A percentile compares a stretch with the other conserved stretches of the same genome.
Evolutionary conservation across 2,329 filamentous ascomycete genomes (phyloP).

Genomic region (Colletotrichum tropicicola): DNA sequence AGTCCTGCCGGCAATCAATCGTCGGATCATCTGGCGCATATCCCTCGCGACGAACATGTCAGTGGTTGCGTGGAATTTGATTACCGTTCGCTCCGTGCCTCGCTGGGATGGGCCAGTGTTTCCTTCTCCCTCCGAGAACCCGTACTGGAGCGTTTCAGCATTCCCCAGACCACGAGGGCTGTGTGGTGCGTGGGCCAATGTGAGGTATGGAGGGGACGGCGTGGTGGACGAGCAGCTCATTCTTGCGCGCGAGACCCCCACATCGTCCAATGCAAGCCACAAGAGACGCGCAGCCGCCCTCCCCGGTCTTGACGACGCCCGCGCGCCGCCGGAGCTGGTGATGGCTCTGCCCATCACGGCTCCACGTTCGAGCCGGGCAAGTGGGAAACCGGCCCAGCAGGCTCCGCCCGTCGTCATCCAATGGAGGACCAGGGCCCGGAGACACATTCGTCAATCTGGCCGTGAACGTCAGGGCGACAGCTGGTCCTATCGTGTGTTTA

Average conservation of each 20-base stretch:
- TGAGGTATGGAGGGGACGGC: not conserved
- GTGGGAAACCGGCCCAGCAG: slow-evolving; percentile 11
- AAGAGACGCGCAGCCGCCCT: slow-evolving; percentile 20
- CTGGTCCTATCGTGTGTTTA: not conserved
- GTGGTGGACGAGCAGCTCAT: slow-evolving; percentile 1
- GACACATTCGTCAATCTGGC: not conserved
- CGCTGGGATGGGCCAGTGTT: not conserved
- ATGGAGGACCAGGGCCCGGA: not conserved
- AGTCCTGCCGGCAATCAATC: slow-evolving; percentile 13
- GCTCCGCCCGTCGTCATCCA: slow-evolving; percentile 2
- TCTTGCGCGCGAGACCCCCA: slow-evolving; percentile 9
- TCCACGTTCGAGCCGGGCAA: not conserved
- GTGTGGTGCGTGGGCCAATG: slow-evolving; percentile 1
- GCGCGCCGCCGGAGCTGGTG: slow-evolving; percentile 12
- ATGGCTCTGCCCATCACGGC: slow-evolving; percentile 1
- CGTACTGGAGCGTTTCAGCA: slow-evolving; percentile 18
- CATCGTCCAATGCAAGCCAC: slow-evolving; percentile 12
- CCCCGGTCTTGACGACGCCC: slow-evolving; percentile 10
- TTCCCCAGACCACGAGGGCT: slow-evolving; percentile 7
- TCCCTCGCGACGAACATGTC: slow-evolving; percentile 11
- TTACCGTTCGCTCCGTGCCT: not conserved
- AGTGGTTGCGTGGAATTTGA: slow-evolving; percentile 6
- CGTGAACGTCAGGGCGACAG: not conserved
- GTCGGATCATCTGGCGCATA: slow-evolving; percentile 8
- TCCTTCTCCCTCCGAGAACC: not conserved